These are phyloP conservation scores for Fonsecaea pugnacius DNA, from an alignment of 2,329 filamentous ascomycete species.

Conservation along the genomic window DNA sequence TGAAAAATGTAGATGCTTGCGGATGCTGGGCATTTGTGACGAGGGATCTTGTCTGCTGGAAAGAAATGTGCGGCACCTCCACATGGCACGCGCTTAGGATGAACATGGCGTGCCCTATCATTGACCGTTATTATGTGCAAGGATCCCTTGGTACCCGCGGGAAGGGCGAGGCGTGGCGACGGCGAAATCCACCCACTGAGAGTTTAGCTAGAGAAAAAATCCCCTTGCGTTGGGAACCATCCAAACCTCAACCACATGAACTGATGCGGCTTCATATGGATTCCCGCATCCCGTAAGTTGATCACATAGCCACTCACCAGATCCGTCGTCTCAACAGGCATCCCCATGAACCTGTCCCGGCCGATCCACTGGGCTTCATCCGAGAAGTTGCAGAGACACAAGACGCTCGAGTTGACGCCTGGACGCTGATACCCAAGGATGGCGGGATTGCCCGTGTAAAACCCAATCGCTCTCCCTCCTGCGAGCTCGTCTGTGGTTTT, in stretches of 20 bases:
- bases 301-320: conserved; percentile 32
- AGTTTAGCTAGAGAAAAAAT: neutral
- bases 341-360: conserved; percentile 33
- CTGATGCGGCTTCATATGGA: conserved; percentile 34
- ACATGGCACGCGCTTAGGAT: neutral
- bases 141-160: neutral
- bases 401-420: conserved; percentile 25
- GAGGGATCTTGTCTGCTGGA: neutral
- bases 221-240: too few relatives aligned
- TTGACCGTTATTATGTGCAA: neutral
- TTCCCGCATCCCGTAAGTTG: conserved; percentile 33
- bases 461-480: conserved; percentile 34
- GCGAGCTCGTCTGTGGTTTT: conserved; percentile 34
- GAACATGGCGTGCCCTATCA: neutral
- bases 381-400: conserved; percentile 37
- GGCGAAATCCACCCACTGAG: too few relatives aligned
- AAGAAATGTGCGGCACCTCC: neutral
- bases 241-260: conserved; percentile 34
- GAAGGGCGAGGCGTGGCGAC: neutral
- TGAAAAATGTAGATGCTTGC: neutral
- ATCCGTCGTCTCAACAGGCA: conserved; percentile 32
- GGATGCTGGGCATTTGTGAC: neutral
- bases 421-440: conserved; percentile 36
- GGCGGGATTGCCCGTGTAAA: conserved; percentile 34
- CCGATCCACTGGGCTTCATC: conserved; percentile 35